Evolutionary conservation across 495 filamentous ascomycete genomes (phyloP).

Genomic region (Podospora conica): DNA sequence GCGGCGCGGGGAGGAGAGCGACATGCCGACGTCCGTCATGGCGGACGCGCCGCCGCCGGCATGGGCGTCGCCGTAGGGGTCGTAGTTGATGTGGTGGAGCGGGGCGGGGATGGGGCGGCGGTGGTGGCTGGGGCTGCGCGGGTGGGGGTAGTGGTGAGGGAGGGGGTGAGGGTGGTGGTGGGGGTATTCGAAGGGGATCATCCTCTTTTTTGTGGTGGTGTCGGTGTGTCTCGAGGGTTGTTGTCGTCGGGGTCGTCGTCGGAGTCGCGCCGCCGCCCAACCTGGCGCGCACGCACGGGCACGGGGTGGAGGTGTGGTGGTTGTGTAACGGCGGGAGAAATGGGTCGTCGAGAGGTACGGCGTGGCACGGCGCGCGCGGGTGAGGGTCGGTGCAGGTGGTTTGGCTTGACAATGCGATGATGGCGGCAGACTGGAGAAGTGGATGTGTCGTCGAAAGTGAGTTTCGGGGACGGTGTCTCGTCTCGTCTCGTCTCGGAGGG

Average conservation of each 20-base stretch:
- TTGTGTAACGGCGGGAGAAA: not conserved
- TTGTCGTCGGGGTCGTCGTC: not conserved
- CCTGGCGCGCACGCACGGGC: not conserved
- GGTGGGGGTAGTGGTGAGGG: not conserved
- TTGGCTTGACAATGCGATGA: not conserved
- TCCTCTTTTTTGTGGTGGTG: not conserved
- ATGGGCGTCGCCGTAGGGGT: not conserved
- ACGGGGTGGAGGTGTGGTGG: not conserved
- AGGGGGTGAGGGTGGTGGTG: not conserved
- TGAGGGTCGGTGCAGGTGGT: not conserved
- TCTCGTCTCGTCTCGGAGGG: not conserved
- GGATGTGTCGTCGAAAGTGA: slow-evolving; percentile 10
- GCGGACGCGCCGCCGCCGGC: not conserved
- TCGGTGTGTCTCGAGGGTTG: not conserved
- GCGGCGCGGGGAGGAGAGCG: not conserved
- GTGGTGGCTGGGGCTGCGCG: not conserved
- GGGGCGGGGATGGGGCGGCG: not conserved
- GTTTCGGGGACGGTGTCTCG: not conserved
- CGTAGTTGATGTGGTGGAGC: not conserved
- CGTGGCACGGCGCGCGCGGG: not conserved
- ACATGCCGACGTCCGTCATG: not conserved
- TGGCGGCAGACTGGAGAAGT: not conserved
- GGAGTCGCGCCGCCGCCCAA: not conserved
- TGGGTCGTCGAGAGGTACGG: not conserved
- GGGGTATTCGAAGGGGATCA: not conserved